Conservation (phyloP, 2,329 filamentous ascomycete species). For the Microdochium nivale region DNA sequence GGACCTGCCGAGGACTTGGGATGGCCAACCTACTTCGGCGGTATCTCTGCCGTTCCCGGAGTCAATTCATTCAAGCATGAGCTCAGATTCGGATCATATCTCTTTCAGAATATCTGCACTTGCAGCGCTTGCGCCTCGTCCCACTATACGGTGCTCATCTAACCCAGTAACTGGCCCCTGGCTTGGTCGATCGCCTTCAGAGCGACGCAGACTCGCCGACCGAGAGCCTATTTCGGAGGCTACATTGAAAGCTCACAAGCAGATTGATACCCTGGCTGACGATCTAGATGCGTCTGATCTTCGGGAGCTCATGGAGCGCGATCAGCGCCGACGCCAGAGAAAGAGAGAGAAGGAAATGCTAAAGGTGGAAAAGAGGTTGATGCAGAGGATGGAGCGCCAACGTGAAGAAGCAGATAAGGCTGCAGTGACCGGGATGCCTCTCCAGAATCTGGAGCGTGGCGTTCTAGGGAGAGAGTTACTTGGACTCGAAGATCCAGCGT, state of each 20-base stretch:
- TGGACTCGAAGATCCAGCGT: slow-evolving; percentile 21
- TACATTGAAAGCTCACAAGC: slow-evolving; percentile 49
- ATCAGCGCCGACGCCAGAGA: slow-evolving; percentile 69
- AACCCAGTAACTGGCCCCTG: slow-evolving; percentile 39
- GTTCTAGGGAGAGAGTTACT: slow-evolving; percentile 47
- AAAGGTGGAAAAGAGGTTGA: slow-evolving; percentile 54
- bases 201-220: slow-evolving; percentile 42
- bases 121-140: slow-evolving; percentile 75
- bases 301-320: slow-evolving; percentile 82
- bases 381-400: slow-evolving; percentile 59
- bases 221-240: slow-evolving; percentile 51
- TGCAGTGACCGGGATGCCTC: slow-evolving; percentile 37
- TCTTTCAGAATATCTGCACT: slow-evolving; percentile 76
- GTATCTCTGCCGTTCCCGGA: slow-evolving; percentile 66
- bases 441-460: slow-evolving; percentile 50
- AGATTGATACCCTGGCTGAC: slow-evolving; percentile 68
- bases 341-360: slow-evolving; percentile 63
- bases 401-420: slow-evolving; percentile 48
- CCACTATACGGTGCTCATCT: slow-evolving; percentile 68
- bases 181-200: slow-evolving; percentile 38
- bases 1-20: slow-evolving; percentile 41
- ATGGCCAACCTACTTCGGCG: slow-evolving; percentile 54
- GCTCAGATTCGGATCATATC: slow-evolving; percentile 63
- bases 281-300: slow-evolving; percentile 77
- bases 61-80: slow-evolving; percentile 70